phyloP scores from a whole-genome alignment of 2,329 filamentous ascomycete genomes.

The Dothiorella sarmentorum region DNA sequence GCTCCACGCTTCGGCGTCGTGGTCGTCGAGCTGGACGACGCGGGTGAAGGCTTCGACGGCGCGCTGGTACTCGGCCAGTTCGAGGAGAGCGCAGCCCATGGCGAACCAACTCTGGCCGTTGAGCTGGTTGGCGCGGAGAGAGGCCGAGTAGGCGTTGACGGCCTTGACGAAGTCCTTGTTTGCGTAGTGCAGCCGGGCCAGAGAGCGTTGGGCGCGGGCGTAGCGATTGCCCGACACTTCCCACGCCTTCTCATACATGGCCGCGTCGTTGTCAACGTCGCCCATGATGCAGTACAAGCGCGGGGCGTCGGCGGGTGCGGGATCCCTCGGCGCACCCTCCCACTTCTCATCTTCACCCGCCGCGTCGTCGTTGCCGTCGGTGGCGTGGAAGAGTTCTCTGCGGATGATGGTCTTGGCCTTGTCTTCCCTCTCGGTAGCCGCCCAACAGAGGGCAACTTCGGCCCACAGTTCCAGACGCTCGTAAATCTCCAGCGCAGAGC shows the following conservation, averaged over 20 bases:
- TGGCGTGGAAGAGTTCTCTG: conserved; percentile 72
- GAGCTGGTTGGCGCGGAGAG: conserved; percentile 73
- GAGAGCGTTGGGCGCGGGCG: conserved; percentile 79
- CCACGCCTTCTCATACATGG: conserved; percentile 84
- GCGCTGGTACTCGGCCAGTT: conserved; percentile 70
- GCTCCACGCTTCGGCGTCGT: conserved; percentile 89
- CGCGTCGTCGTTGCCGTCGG: conserved; percentile 40
- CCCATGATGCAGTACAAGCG: conserved; percentile 90
- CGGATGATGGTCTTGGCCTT: conserved; percentile 76
- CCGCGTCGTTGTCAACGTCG: conserved; percentile 73
- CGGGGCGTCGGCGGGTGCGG: conserved; percentile 76
- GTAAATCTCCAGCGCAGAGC: conserved; percentile 93
- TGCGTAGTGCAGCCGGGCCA: conserved; percentile 74
- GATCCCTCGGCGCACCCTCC: conserved; percentile 67
- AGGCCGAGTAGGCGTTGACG: conserved; percentile 72
- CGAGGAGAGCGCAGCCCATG: conserved; percentile 81
- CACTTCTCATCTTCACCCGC: conserved; percentile 48
- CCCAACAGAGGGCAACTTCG: conserved; percentile 87
- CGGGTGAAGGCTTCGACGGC: conserved; percentile 81
- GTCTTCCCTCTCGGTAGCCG: conserved; percentile 72
- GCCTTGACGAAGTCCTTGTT: conserved; percentile 65
- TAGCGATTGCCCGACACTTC: conserved; percentile 76
- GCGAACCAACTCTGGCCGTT: conserved; percentile 86
- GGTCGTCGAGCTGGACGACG: conserved; percentile 79
- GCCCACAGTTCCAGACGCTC: conserved; percentile 91